These are phyloP conservation scores for Penicillium angulare DNA, from an alignment of 495 filamentous ascomycete species.

Conservation along the genomic window DNA sequence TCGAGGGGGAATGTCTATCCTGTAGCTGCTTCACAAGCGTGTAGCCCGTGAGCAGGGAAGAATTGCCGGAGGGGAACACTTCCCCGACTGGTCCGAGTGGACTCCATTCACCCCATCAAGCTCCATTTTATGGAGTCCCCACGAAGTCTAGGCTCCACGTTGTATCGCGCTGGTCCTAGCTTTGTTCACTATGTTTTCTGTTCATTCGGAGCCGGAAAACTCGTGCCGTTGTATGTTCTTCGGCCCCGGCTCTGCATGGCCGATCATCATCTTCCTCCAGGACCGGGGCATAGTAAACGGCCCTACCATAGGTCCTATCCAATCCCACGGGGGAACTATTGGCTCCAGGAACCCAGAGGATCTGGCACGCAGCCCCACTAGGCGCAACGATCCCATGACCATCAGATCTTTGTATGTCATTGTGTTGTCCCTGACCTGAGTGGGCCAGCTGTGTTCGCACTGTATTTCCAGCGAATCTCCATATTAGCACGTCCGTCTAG, in stretches of 20 bases:
- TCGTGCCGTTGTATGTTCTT: not conserved
- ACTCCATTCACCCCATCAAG: not conserved
- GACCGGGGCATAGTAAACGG: not conserved
- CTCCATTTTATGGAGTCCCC: slow-evolving; percentile 2
- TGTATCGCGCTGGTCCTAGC: not conserved
- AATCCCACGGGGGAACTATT: not conserved
- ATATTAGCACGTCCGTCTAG: no score
- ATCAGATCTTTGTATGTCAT: slow-evolving; percentile 17
- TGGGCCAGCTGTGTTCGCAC: slow-evolving; percentile 1
- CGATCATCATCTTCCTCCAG: not conserved
- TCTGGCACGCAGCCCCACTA: not conserved
- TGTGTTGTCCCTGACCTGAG: slow-evolving; percentile 1
- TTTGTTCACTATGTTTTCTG: no score
- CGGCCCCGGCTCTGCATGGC: slow-evolving; percentile 2
- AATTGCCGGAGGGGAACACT: not conserved
- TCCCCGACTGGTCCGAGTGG: slow-evolving; percentile 3
- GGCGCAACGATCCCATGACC: slow-evolving; percentile 24
- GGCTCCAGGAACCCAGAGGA: not conserved
- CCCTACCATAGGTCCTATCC: not conserved
- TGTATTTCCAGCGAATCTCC: slow-evolving; percentile 4
- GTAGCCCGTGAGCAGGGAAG: not conserved
- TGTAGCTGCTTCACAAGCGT: not conserved
- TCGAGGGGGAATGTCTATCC: not conserved
- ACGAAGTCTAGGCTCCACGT: not conserved
- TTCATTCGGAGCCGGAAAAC: not conserved